These are phyloP conservation scores for Mycena alexandri DNA, from an alignment of 768 basidiomycete species.

Conservation along the genomic window DNA sequence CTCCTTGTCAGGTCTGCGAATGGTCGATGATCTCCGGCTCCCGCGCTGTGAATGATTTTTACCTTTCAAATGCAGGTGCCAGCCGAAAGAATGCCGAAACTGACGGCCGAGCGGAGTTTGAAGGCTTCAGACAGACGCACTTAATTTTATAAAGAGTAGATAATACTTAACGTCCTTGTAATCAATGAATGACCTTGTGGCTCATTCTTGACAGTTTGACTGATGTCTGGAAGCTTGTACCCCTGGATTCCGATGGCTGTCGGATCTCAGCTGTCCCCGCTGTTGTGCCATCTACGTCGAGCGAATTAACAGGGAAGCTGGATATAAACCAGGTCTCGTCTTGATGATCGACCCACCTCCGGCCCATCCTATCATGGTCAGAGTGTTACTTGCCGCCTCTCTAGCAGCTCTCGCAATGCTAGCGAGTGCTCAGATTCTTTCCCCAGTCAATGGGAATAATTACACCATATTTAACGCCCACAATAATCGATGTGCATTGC, in stretches of 20 bases:
- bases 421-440: conserved; percentile 24
- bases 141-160: no score
- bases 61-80: no score
- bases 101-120: no score
- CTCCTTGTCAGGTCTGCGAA: no score
- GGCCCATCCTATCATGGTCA: conserved; percentile 17
- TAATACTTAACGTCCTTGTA: no score
- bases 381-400: conserved; percentile 23
- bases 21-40: no score
- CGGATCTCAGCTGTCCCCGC: conserved; percentile 16
- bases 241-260: conserved; percentile 21
- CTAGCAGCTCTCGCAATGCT: conserved; percentile 16
- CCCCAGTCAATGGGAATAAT: conserved; percentile 24
- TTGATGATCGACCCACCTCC: conserved; percentile 16
- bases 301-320: conserved; percentile 20
- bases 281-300: conserved; percentile 15
- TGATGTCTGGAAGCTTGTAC: conserved; percentile 18
- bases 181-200: no score
- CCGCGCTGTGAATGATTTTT: no score
- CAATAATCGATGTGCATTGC: conserved; percentile 21
- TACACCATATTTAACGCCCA: conserved; percentile 24
- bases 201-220: conserved; percentile 12
- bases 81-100: no score
- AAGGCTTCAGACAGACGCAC: no score
- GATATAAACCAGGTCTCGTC: conserved; percentile 22